Evolutionary conservation across 2,329 filamentous ascomycete species (phyloP).

Genomic region (Paraphaeosphaeria sporulosa): DNA sequence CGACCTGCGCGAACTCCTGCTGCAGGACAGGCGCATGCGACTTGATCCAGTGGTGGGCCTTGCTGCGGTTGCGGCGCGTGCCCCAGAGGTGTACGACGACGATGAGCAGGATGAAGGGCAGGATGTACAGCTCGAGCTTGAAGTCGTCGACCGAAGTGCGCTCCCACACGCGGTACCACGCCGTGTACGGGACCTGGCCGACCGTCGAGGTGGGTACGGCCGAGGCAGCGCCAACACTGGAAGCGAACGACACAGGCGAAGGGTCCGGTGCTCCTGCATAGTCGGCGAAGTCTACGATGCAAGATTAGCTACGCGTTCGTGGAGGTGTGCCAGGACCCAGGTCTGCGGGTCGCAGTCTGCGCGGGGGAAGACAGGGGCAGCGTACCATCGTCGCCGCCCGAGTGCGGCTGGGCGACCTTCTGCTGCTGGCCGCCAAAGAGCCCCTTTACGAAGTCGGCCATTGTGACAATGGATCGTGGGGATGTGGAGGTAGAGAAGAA

Average conservation of each 20-base stretch:
- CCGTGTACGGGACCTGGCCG: slow-evolving; percentile 73
- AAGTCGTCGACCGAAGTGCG: slow-evolving; percentile 85
- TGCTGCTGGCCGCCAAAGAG: slow-evolving; percentile 73
- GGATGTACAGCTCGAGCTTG: slow-evolving; percentile 82
- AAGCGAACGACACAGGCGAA: slow-evolving; percentile 54
- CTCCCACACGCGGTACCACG: slow-evolving; percentile 98
- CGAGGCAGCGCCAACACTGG: slow-evolving; percentile 42
- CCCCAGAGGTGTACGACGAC: slow-evolving; percentile 83
- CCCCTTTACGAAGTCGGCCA: slow-evolving; percentile 68
- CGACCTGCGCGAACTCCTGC: slow-evolving; percentile 86
- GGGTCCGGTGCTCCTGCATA: slow-evolving; percentile 82
- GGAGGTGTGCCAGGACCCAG: slow-evolving; percentile 16
- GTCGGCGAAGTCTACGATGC: slow-evolving; percentile 82
- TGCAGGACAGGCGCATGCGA: slow-evolving; percentile 75
- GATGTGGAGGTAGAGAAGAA: slow-evolving; percentile 18
- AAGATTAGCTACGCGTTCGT: slow-evolving; percentile 15
- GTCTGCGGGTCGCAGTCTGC: slow-evolving; percentile 22
- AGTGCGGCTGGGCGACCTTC: slow-evolving; percentile 60
- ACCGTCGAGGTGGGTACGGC: slow-evolving; percentile 51
- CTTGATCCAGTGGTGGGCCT: slow-evolving; percentile 80
- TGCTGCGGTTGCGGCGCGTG: slow-evolving; percentile 77
- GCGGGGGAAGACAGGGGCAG: slow-evolving; percentile 24
- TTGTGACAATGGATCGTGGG: slow-evolving; percentile 36
- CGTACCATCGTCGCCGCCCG: slow-evolving; percentile 70
- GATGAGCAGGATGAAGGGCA: slow-evolving; percentile 76